These are phyloP conservation scores for Chaetomium tenue DNA, from an alignment of 495 filamentous ascomycete species.

Conservation along the genomic window DNA sequence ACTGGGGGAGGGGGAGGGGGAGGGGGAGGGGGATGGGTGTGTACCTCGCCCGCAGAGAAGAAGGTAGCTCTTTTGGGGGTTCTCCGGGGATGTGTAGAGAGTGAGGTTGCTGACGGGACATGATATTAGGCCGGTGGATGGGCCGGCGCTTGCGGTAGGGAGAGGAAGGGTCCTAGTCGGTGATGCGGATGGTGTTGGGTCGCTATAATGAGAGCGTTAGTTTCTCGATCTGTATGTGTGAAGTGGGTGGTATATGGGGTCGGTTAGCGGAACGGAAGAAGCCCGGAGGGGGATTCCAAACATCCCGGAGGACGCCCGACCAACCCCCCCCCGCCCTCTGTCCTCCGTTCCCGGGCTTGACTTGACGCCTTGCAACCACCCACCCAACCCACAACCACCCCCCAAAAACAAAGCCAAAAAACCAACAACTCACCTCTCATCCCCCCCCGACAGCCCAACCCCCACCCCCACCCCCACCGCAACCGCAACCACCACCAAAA, in stretches of 20 bases:
- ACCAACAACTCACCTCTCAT: slow-evolving; percentile 1
- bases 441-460: neutral
- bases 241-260: neutral
- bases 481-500: slow-evolving; percentile 15
- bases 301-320: too few species aligned
- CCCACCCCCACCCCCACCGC: slow-evolving; percentile 21
- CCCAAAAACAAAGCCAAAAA: neutral
- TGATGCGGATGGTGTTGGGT: slow-evolving; percentile 10
- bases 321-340: too few species aligned
- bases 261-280: neutral
- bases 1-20: neutral
- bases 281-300: neutral
- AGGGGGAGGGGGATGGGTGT: neutral
- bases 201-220: neutral
- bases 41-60: slow-evolving; percentile 36
- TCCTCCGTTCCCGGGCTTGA: too few species aligned
- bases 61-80: slow-evolving; percentile 24
- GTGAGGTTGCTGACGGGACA: slow-evolving; percentile 40
- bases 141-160: slow-evolving; percentile 17
- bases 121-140: slow-evolving; percentile 14
- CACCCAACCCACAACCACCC: neutral
- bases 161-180: slow-evolving; percentile 19
- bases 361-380: neutral
- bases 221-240: neutral
- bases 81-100: slow-evolving; percentile 28